These are phyloP conservation scores for Diaporthe citrichinensis DNA, from an alignment of 2,329 filamentous ascomycete genomes.

Conservation along the genomic window DNA sequence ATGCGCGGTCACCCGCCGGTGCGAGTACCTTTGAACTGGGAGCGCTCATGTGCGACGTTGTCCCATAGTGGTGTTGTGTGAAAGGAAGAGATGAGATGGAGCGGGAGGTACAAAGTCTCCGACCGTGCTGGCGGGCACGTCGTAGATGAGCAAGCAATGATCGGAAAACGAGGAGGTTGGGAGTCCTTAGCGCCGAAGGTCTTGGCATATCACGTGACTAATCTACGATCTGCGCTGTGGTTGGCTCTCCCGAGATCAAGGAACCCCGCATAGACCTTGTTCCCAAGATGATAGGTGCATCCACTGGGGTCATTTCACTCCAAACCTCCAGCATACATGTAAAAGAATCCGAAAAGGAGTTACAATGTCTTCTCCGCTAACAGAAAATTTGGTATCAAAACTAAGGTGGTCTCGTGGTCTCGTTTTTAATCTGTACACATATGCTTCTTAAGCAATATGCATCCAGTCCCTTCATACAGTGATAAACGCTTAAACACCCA, in stretches of 20 bases:
- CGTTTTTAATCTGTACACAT: too few relatives aligned
- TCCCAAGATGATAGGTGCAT: too few relatives aligned
- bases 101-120: not conserved
- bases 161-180: slow-evolving; percentile 30
- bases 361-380: too few relatives aligned
- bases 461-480: too few relatives aligned
- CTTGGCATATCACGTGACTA: slow-evolving; percentile 10
- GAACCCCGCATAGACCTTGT: not conserved
- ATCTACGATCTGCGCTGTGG: not conserved
- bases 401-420: too few relatives aligned
- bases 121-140: not conserved
- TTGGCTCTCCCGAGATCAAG: not conserved
- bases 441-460: too few relatives aligned
- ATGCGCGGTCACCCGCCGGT: slow-evolving; percentile 37
- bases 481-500: too few relatives aligned
- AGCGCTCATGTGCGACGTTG: slow-evolving; percentile 20
- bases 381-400: too few relatives aligned
- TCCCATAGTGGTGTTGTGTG: slow-evolving; percentile 8
- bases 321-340: too few relatives aligned
- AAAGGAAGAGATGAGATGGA: not conserved
- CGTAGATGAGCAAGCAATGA: not conserved
- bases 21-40: slow-evolving; percentile 38
- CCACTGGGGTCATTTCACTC: too few relatives aligned
- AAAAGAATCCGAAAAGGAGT: too few relatives aligned
- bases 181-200: not conserved